Evolutionary conservation across 2,329 filamentous ascomycete species (phyloP).

Genomic region (Colletotrichum noveboracense): DNA sequence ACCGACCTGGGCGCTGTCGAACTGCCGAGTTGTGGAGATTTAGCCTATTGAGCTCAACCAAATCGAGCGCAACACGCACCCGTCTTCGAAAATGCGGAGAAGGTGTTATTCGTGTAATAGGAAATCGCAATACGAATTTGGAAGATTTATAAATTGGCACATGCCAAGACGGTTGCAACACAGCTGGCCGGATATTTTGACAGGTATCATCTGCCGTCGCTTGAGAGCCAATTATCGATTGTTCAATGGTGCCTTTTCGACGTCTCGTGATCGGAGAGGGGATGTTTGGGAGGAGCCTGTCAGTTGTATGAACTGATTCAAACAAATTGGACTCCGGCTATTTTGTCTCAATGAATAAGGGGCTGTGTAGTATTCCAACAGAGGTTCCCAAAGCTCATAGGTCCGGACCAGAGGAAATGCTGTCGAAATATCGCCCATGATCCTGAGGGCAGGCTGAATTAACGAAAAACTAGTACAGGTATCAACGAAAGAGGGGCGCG

Average conservation of each 20-base stretch:
- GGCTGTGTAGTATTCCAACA: background rate
- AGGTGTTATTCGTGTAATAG: background rate
- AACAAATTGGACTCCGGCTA: background rate
- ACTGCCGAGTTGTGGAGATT: slow-evolving; percentile 4
- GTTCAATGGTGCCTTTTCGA: background rate
- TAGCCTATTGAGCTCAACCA: background rate
- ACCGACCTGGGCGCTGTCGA: background rate
- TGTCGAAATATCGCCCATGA: background rate
- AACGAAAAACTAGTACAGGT: background rate
- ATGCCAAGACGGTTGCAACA: background rate
- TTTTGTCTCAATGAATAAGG: background rate
- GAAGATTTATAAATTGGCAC: background rate
- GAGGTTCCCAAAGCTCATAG: background rate
- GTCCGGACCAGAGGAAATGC: background rate
- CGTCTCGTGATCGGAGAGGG: background rate
- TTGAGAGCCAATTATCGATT: background rate
- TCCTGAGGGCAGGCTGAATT: background rate
- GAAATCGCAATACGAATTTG: background rate
- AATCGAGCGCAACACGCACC: background rate
- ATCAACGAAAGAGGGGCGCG: background rate
- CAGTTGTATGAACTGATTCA: background rate
- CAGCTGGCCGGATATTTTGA: background rate
- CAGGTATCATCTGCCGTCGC: background rate
- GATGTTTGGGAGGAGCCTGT: background rate
- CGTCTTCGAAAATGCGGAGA: background rate